These are phyloP conservation scores for Globisporangium sylvaticum DNA, from an alignment of 352 stramenopile genomes.

Conservation along the genomic window DNA sequence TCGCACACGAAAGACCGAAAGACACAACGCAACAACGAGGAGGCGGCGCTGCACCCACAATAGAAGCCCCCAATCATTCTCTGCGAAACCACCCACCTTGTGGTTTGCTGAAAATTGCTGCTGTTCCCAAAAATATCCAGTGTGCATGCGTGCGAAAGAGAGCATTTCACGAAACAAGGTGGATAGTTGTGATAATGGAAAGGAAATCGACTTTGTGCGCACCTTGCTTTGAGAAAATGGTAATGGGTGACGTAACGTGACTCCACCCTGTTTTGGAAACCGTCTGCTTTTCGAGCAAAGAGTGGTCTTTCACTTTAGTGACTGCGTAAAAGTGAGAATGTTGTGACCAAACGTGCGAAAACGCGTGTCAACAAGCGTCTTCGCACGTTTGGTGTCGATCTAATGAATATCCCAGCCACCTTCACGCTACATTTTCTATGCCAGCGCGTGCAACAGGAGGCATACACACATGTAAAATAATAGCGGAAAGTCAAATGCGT, in stretches of 20 bases:
- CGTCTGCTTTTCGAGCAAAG: background rate
- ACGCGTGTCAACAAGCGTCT: too few species aligned
- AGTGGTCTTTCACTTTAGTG: background rate
- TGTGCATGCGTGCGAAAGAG: background rate
- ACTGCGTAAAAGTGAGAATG: background rate
- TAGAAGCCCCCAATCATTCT: background rate
- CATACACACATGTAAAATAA: background rate
- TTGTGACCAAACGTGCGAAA: background rate
- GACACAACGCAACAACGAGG: too few species aligned
- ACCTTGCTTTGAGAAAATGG: background rate
- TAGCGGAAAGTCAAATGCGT: background rate
- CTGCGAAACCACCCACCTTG: constrained; percentile 3
- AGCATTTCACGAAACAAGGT: background rate
- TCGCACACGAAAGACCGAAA: background rate
- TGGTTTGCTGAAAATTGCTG: constrained; percentile 8
- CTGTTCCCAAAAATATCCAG: constrained; percentile 11
- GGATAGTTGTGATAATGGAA: background rate
- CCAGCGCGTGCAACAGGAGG: background rate
- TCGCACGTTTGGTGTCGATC: too few species aligned
- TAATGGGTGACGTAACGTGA: background rate
- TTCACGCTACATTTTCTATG: background rate
- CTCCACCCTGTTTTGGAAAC: background rate
- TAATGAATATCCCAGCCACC: too few species aligned
- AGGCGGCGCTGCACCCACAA: background rate
- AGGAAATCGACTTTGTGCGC: background rate